Base-by-base conservation (phyloP, 2,329 filamentous ascomycete species). In the Ophiostoma montium region DNA sequence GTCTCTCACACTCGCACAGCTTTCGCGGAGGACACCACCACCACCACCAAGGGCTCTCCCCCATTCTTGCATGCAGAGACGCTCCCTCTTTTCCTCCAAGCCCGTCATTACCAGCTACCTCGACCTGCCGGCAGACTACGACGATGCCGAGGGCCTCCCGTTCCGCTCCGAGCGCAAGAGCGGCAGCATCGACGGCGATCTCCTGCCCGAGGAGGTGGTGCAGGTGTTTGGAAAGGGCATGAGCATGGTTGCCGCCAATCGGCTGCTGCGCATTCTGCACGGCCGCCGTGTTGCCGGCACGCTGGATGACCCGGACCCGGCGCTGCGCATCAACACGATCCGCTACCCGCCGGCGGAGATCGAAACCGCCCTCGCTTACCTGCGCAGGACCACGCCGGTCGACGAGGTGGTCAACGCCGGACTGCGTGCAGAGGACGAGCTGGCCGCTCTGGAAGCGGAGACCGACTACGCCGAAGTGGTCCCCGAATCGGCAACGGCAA, bases 211-310 rank as follows among this genome's bases (percentile, higher is more conserved):
- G 9, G 72, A 80, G 56, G 65, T 70, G 6, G 57, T 64, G 15
- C 52, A 55, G 10, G 65, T 80, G 35, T 80, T 82, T 52, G 74
- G 75, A 1, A 57, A 66, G 5, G 62, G 64, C 12, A 64, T 79
- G 42, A 62, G 65, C 52, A 59, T 66, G 1, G 54, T 57, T 3
- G 57, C 60, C 5, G 78, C 71, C 18, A 81, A 81, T 58, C 63
- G 62, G 41, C 61, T 82, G 39, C 62, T 82, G 46, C 66, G 67
- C 47, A 74, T 82, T 46, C 62, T 82, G 12, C 79, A 83, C 58
- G 79, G 78, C 9, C 71, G 77, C 33, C 69, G 79, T 36, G 76
- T 83, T 19, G 76, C 78, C 8, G 79, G 79, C 32, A 80, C 78
- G 3, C 65, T 82, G 38, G 70, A 77, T 11, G 78, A 82, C 57